Conservation (phyloP, 331 rosid species). For the Cydonia oblonga region DNA sequence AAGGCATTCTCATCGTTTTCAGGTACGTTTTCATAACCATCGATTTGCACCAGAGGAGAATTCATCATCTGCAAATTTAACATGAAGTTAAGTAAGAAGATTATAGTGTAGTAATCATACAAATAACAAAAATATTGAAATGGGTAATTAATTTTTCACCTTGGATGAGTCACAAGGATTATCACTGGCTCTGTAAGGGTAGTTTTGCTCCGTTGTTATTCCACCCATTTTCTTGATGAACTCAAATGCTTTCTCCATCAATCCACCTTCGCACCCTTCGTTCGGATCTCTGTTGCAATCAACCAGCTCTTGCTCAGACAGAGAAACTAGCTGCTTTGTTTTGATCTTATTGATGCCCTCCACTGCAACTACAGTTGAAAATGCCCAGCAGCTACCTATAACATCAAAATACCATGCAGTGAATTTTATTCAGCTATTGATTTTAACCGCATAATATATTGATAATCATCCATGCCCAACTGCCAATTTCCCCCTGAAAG, state of each 20-base stretch:
- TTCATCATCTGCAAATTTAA: slow-evolving; percentile 17
- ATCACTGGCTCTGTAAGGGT: slow-evolving; percentile 49
- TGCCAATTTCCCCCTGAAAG: not conserved
- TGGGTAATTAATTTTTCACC: not conserved
- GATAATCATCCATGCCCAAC: not conserved
- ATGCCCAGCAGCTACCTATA: slow-evolving; percentile 83
- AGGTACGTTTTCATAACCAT: slow-evolving; percentile 62
- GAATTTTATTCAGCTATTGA: not conserved
- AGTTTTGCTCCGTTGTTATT: slow-evolving; percentile 43
- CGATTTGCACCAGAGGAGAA: slow-evolving; percentile 42
- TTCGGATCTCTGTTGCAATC: slow-evolving; percentile 44
- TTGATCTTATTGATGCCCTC: slow-evolving; percentile 67
- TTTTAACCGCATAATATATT: not conserved
- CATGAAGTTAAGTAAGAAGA: not conserved
- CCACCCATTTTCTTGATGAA: slow-evolving; percentile 56
- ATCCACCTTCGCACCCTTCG: slow-evolving; percentile 63
- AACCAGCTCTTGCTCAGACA: slow-evolving; percentile 72
- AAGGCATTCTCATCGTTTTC: slow-evolving; percentile 46
- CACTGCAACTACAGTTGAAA: slow-evolving; percentile 59
- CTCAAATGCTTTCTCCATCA: slow-evolving; percentile 53
- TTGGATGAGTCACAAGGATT: slow-evolving; percentile 35
- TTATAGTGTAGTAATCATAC: not conserved
- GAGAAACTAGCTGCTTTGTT: slow-evolving; percentile 37
- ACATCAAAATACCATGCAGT: not conserved
- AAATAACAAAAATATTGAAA: not conserved